A percentile compares a stretch with the other conserved stretches of the same genome.
phyloP scores from a whole-genome alignment of 495 filamentous ascomycete genomes.

The Tuber calosporum region DNA sequence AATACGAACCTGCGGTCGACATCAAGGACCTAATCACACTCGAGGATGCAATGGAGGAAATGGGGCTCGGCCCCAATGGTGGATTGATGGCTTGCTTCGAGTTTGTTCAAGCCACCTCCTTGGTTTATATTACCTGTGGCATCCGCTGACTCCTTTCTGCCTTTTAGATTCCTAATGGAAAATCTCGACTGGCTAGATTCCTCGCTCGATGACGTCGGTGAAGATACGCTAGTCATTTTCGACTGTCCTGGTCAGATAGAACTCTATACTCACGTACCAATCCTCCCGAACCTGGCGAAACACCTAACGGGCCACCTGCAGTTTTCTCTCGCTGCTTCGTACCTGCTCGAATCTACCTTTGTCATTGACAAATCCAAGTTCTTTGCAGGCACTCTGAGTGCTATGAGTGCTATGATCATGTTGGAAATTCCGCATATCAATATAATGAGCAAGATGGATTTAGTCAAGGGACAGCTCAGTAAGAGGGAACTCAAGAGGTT shows the following conservation, averaged over 20 bases:
- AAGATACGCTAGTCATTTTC: conserved; percentile 93
- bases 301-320: conserved; percentile 74
- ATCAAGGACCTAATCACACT: conserved; percentile 94
- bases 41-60: conserved; percentile 97
- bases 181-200: conserved; percentile 93
- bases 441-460: conserved; percentile 92
- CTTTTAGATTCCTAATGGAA: conserved; percentile 64
- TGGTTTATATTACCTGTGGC: not conserved
- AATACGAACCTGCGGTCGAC: conserved; percentile 86
- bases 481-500: conserved; percentile 81
- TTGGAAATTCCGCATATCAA: conserved; percentile 93
- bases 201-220: conserved; percentile 73
- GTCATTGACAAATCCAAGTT: conserved; percentile 92
- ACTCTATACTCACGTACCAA: conserved; percentile 92
- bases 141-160: conserved; percentile 7
- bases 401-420: conserved; percentile 98
- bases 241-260: conserved; percentile 99
- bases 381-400: conserved; percentile 88
- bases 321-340: conserved; percentile 87
- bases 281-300: conserved; percentile 75
- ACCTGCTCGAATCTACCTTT: conserved; percentile 91
- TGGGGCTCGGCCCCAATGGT: conserved; percentile 87
- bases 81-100: conserved; percentile 98
- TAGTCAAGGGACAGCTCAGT: conserved; percentile 73
- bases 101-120: conserved; percentile 35